These are phyloP conservation scores for Cystobasidium sp. DNA, from an alignment of 1,284 basidiomycete genomes.

Conservation along the genomic window DNA sequence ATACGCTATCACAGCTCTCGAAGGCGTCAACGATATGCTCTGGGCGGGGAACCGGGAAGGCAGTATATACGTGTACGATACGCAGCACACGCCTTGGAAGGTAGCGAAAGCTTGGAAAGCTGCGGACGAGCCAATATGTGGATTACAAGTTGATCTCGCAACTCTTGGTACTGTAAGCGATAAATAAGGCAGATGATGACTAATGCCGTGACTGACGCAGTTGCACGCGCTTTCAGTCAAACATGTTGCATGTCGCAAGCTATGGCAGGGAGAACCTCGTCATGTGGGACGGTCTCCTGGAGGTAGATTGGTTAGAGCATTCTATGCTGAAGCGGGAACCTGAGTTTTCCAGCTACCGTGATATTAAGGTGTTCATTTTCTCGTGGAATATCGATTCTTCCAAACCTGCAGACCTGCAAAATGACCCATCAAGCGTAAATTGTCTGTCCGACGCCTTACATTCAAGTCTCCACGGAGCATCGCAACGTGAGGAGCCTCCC, in stretches of 20 bases:
- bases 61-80: conserved; percentile 80
- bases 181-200: neutral
- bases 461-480: conserved; percentile 13
- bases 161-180: conserved; percentile 48
- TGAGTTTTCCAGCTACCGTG: conserved; percentile 77
- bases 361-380: conserved; percentile 77
- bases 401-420: conserved; percentile 73
- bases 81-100: conserved; percentile 66
- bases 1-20: conserved; percentile 77
- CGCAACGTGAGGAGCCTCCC: conserved; percentile 60
- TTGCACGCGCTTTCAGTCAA: conserved; percentile 52
- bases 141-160: conserved; percentile 69
- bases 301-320: conserved; percentile 82
- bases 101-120: conserved; percentile 89
- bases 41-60: conserved; percentile 79
- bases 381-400: conserved; percentile 94
- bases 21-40: conserved; percentile 73
- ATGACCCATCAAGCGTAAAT: conserved; percentile 64
- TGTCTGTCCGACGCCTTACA: conserved; percentile 77
- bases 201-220: neutral
- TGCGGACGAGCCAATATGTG: conserved; percentile 77
- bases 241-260: conserved; percentile 72
- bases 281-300: conserved; percentile 89
- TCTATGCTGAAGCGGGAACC: conserved; percentile 73
- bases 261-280: conserved; percentile 76